Evolutionary conservation across 2,329 filamentous ascomycete genomes (phyloP), one percentile per base, ranked within the genome.

Genomic region (Calonectria naviculata): DNA sequence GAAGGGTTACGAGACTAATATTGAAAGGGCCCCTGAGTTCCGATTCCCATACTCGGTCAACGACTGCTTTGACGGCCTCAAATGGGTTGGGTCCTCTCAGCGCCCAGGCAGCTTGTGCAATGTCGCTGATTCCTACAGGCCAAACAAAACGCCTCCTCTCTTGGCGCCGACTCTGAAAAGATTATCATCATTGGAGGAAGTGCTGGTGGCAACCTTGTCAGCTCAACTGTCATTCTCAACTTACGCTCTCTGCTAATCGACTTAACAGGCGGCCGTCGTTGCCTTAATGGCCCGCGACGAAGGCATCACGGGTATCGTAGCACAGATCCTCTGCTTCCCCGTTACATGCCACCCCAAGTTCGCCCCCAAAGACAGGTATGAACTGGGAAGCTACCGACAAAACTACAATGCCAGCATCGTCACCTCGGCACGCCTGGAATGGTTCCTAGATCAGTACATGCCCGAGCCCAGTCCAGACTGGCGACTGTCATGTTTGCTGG

Each of bases 171-270:
- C 70, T 75, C 81, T 0, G 79, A 82, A 49, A 81, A 78, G 67
- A 81, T 83, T 26, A 80, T 84, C 49, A 68, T 84, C 28, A 76
- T 75, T 7, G 83, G 83, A 26, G 79, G 80, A 29, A 83, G 81
- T 67, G 82, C 82, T 1, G 83, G 83, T 17, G 81, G 73, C 21
- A 82, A 81, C 36, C 73, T 84, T 15, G 82, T 83, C 68, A 54
- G 79, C 71, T 21, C n/a, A 17, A 49, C 26, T 21, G 9, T 21
- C 26, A 26, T 15, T 17, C 19, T 28, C 8, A 6, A 38, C 6
- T 19, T 7, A 8, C 1, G 5, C 10, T 9, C 10, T 10, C 19
- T 34, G 28, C 52, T 70, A 41, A 66, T n/a, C 26, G 24, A 21
- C 17, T 6, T 5, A 24, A 12, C 26, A 81, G 79, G 76, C 81